phyloP scores from a whole-genome alignment of 2,329 filamentous ascomycete species.

The Thielaviopsis euricoi region DNA sequence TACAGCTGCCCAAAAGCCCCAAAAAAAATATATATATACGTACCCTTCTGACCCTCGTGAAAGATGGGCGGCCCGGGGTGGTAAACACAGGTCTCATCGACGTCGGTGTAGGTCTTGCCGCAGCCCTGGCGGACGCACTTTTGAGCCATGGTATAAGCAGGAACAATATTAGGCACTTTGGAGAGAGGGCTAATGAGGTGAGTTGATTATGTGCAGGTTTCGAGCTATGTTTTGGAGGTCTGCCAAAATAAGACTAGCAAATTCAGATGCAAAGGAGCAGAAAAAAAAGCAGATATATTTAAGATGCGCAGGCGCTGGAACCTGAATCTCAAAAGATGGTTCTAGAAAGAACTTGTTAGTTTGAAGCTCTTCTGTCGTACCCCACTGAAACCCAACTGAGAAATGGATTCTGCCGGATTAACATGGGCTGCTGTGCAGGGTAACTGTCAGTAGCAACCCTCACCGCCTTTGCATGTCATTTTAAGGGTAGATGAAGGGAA shows the following conservation, averaged over 20 bases:
- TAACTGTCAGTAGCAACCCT: neutral
- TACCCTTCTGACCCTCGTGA: constrained; percentile 97
- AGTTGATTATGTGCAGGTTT: neutral
- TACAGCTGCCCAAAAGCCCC: neutral
- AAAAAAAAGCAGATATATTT: too few relatives aligned
- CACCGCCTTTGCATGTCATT: neutral
- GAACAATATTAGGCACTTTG: neutral
- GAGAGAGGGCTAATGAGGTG: neutral
- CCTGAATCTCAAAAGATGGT: constrained; percentile 3
- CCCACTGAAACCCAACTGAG: neutral
- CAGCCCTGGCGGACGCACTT: constrained; percentile 97
- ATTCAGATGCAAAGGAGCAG: neutral
- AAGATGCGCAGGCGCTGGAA: neutral
- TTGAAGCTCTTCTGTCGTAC: neutral
- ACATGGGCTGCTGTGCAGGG: neutral
- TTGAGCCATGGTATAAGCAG: constrained; percentile 37
- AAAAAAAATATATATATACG: constrained; percentile 18
- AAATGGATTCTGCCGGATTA: neutral
- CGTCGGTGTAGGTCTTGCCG: constrained; percentile 70
- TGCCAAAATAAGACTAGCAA: neutral
- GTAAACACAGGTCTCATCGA: constrained; percentile 65
- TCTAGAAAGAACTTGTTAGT: constrained; percentile 6
- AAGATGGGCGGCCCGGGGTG: constrained; percentile 90
- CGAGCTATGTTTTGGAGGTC: neutral
- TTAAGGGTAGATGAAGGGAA: too few relatives aligned